These are phyloP conservation scores for Trichoderma erinaceum DNA, from an alignment of 495 filamentous ascomycete genomes.

Conservation along the genomic window DNA sequence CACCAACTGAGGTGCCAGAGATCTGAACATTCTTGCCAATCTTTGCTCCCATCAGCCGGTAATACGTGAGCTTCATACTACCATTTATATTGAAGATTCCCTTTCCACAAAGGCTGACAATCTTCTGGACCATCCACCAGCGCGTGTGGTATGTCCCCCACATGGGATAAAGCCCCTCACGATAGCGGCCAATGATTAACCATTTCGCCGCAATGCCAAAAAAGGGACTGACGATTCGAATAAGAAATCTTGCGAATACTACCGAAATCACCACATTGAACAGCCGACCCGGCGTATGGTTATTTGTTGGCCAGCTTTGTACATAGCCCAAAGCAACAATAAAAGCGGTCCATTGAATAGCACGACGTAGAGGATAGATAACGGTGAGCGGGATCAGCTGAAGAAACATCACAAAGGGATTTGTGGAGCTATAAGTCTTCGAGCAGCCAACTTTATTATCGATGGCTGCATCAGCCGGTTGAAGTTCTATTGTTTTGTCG, in stretches of 20 bases:
- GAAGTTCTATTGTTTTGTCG: constrained; percentile 14
- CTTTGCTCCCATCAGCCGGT: constrained; percentile 36
- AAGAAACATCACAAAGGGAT: constrained; percentile 31
- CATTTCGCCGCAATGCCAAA: constrained; percentile 38
- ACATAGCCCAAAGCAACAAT: constrained; percentile 29
- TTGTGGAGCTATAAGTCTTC: constrained; percentile 35
- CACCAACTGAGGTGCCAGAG: constrained; percentile 29
- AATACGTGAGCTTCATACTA: constrained; percentile 31
- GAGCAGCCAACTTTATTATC: neutral
- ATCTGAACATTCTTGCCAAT: constrained; percentile 38
- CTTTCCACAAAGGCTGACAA: constrained; percentile 33
- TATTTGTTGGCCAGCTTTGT: constrained; percentile 22
- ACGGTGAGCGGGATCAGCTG: constrained; percentile 34
- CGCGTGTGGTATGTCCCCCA: constrained; percentile 44
- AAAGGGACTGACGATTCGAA: constrained; percentile 27
- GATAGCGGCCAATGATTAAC: constrained; percentile 39
- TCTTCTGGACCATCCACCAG: constrained; percentile 45
- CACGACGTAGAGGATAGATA: constrained; percentile 34
- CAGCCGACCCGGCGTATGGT: constrained; percentile 28
- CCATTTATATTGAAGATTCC: constrained; percentile 33
- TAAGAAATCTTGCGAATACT: constrained; percentile 26
- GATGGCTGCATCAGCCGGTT: neutral
- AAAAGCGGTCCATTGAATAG: constrained; percentile 37
- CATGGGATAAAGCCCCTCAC: constrained; percentile 42
- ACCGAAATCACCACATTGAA: constrained; percentile 31